Evolutionary conservation across 202 grass and related monocot genomes (phyloP).

Genomic region (Tripidium arundinaceum): DNA sequence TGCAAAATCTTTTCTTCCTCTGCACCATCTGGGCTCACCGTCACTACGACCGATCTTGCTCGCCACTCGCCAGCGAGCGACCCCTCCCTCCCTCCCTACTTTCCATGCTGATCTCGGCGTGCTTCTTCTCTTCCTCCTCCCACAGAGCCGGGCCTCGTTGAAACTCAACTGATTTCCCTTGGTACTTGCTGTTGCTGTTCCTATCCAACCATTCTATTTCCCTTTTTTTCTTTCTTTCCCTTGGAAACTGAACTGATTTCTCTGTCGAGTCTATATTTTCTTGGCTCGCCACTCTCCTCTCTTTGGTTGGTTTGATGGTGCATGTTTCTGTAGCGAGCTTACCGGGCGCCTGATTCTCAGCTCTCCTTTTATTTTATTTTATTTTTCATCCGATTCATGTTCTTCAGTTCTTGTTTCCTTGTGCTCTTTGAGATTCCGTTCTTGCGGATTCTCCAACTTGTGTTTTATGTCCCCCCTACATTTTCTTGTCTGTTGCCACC

Average conservation of each 20-base stretch:
- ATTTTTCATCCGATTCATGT: neutral
- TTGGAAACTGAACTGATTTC: too few species aligned
- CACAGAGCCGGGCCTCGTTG: neutral
- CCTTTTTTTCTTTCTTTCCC: neutral
- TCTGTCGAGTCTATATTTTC: neutral
- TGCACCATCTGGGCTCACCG: neutral
- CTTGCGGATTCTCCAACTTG: constrained; percentile 17
- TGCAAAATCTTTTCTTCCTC: neutral
- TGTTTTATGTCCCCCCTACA: neutral
- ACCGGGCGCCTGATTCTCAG: neutral
- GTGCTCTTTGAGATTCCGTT: constrained; percentile 11
- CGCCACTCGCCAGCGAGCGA: neutral
- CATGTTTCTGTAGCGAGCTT: neutral
- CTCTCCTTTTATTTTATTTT: neutral
- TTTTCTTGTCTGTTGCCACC: neutral
- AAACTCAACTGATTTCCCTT: neutral
- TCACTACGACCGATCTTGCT: neutral
- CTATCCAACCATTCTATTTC: neutral
- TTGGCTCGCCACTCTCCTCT: neutral
- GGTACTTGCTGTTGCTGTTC: neutral
- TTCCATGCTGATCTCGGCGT: constrained; percentile 30
- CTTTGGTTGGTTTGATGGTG: neutral
- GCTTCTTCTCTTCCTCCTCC: neutral
- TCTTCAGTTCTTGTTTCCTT: neutral
- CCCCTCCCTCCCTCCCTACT: neutral